Percentiles rank a stretch among this genome's conserved stretches.
Evolutionary conservation across 1,284 basidiomycete species (phyloP).

Genomic region (Caloboletus firmus): DNA sequence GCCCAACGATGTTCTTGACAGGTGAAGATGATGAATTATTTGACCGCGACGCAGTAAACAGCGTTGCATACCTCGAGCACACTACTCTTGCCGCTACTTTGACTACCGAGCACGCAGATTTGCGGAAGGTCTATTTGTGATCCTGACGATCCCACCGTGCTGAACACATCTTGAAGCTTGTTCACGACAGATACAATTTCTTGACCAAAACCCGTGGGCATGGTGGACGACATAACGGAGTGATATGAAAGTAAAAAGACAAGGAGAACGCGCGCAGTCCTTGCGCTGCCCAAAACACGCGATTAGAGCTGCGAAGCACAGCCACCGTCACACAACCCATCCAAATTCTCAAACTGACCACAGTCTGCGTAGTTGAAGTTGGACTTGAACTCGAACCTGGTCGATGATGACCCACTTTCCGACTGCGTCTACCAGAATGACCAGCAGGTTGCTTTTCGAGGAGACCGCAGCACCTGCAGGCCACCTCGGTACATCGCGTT

Average conservation of each 20-base stretch:
- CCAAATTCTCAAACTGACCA: background rate
- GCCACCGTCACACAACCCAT: conserved; percentile 19
- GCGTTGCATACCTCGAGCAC: conserved; percentile 67
- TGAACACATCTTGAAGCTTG: conserved; percentile 85
- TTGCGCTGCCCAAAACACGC: conserved; percentile 28
- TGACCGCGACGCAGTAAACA: conserved; percentile 2
- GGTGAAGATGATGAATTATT: conserved; percentile 2
- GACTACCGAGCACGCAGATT: conserved; percentile 83
- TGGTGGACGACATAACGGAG: conserved; percentile 28
- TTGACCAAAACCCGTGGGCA: conserved; percentile 68
- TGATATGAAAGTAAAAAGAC: conserved; percentile 19
- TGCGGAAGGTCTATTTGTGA: conserved; percentile 81
- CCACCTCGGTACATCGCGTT: background rate
- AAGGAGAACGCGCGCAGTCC: conserved; percentile 9
- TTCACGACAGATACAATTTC: conserved; percentile 79
- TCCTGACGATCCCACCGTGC: conserved; percentile 73
- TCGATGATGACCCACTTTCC: background rate
- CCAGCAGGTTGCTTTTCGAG: background rate
- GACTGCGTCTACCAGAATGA: background rate
- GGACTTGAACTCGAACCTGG: background rate
- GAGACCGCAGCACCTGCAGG: background rate
- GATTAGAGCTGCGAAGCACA: conserved; percentile 24
- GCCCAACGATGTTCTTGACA: conserved; percentile 89
- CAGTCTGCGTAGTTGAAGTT: background rate
- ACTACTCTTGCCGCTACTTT: conserved; percentile 87